Evolutionary conservation across 78 protist species (phyloP).

Genomic region (Dictyostelium firmibasis): DNA sequence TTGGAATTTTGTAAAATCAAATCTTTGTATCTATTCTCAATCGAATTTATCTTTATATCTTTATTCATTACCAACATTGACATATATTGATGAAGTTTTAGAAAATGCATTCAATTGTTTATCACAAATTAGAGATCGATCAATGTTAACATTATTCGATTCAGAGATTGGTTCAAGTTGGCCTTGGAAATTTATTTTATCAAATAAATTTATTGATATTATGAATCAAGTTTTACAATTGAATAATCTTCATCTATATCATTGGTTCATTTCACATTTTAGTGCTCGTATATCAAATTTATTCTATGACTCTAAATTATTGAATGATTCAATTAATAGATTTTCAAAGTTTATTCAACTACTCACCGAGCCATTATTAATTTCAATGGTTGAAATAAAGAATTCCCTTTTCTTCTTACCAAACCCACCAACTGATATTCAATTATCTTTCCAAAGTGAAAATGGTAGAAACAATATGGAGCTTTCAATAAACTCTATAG

Average conservation of each 20-base stretch:
- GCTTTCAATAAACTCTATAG: not conserved
- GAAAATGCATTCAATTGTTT: not conserved
- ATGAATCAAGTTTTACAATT: not conserved
- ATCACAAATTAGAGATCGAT: not conserved
- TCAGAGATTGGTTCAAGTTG: constrained; percentile 9
- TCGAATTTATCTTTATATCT: not conserved
- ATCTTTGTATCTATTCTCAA: not conserved
- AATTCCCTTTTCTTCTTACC: not conserved
- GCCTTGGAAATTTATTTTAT: not conserved
- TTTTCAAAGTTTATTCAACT: constrained; percentile 3
- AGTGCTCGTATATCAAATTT: not conserved
- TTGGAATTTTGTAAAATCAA: not conserved
- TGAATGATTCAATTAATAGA: not conserved
- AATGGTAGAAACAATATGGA: constrained; percentile 6
- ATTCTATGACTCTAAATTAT: not conserved
- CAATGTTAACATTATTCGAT: not conserved
- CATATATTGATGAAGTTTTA: not conserved
- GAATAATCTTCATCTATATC: not conserved
- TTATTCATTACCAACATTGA: not conserved
- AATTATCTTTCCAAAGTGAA: constrained; percentile 38
- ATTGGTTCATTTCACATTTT: constrained; percentile 43
- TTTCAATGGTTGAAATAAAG: not conserved
- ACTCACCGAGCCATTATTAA: not conserved
- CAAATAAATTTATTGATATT: not conserved
- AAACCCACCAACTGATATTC: constrained; percentile 33